Evolutionary conservation across 805 yeast genomes (phyloP).

Genomic region (Helenozyma baotianmanensis): DNA sequence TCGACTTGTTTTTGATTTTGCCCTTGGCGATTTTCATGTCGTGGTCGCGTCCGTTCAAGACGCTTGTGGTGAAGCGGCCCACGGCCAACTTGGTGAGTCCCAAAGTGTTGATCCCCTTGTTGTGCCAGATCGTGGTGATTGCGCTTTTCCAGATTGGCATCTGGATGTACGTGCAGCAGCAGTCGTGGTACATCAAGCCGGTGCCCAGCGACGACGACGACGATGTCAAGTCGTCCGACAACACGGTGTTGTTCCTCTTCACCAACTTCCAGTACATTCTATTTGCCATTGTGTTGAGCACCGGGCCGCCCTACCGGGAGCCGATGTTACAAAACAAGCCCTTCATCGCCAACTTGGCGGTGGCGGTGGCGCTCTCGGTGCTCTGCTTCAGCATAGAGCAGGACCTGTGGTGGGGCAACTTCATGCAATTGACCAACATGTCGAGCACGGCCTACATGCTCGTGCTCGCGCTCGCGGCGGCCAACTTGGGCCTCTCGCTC

Average conservation of each 20-base stretch:
- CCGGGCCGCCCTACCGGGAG: constrained; percentile 91
- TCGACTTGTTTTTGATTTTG: constrained; percentile 82
- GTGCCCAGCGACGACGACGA: constrained; percentile 70
- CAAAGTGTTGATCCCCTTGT: constrained; percentile 75
- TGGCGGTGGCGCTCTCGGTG: constrained; percentile 48
- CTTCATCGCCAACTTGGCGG: constrained; percentile 57
- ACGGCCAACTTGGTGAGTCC: constrained; percentile 91
- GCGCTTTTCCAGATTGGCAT: constrained; percentile 60
- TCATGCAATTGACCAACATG: constrained; percentile 73
- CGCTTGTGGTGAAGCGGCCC: constrained; percentile 70
- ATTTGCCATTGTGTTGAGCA: constrained; percentile 77
- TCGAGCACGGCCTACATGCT: constrained; percentile 45
- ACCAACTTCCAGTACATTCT: constrained; percentile 88
- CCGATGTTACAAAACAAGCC: constrained; percentile 64
- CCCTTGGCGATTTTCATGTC: constrained; percentile 98
- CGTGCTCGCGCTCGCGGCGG: constrained; percentile 42
- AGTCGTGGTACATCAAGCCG: constrained; percentile 77
- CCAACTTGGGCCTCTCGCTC: constrained; percentile 48
- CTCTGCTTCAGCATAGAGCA: constrained; percentile 52
- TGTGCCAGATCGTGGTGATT: constrained; percentile 69
- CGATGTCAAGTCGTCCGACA: constrained; percentile 81
- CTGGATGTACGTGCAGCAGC: constrained; percentile 57
- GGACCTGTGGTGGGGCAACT: constrained; percentile 51
- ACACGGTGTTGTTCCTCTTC: constrained; percentile 75
- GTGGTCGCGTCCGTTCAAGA: constrained; percentile 79